Evolutionary conservation across 345 rosid species (phyloP), one percentile per base, ranked within the genome.

Genomic region (Noccaea bulbosa): DNA sequence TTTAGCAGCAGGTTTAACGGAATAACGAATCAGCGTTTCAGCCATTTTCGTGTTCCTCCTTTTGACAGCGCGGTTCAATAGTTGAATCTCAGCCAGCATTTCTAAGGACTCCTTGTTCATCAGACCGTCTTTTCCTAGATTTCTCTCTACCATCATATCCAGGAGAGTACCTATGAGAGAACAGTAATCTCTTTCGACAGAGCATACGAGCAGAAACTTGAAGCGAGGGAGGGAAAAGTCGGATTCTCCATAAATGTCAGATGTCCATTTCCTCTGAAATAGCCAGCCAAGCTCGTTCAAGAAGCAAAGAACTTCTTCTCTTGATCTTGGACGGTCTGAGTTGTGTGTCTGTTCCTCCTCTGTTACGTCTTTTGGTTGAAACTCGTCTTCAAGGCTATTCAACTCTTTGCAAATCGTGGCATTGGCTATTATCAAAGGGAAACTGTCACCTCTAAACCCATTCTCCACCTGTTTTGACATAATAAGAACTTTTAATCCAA

Each of bases 261-360:
- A 65, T 6, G 59, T n/a, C 38, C 64, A 55, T 52, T 70, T 83
- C 76, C 78, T 82, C 75, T 89, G 98, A 46, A 92, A 92, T 4
- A 92, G 80, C 98, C 98, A 92, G 33, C 98, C 98, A 9, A 92
- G 96, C 77, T 92, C 96, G 37, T 89, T 87, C 73, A 92, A 77
- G 75, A 85, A 92, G 73, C 84, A 90, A 45, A 87, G n/a, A 67
- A 82, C 78, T 83, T 87, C 89, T 72, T 83, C 93, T 76, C 78
- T 86, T 61, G 87, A 85, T 51, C 80, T 86, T 1, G 81, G 88
- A 62, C 67, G 75, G 34, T 70, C 78, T 65, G 16, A 68, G 63
- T 75, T 82, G 46, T 67, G 72, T 60, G 58, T 53, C 52, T 64
- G 84, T 37, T 82, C 91, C 39, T 81, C 85, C 16, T 81, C 85